A percentile compares a stretch with the other conserved stretches of the same genome.
Conservation (phyloP, 2,329 filamentous ascomycete genomes). For the Triangularia verruculosa region DNA sequence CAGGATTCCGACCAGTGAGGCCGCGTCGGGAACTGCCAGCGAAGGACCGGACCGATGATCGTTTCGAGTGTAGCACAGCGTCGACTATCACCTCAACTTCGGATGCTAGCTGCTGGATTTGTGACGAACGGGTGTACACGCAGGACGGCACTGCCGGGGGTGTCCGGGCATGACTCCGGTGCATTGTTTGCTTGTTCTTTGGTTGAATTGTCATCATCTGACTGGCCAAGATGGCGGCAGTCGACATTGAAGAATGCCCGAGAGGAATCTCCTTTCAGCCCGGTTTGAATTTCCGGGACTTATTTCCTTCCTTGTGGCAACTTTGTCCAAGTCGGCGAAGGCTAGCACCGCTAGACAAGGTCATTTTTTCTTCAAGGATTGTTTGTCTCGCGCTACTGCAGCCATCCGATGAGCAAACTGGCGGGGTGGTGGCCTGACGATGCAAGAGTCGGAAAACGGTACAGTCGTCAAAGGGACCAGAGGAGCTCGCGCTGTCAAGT, state of each 20-base stretch:
- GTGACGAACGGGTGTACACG: background rate
- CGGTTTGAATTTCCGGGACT: background rate
- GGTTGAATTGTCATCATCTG: background rate
- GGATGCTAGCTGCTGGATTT: background rate
- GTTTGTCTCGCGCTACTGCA: background rate
- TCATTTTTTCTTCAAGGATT: background rate
- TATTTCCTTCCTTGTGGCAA: background rate
- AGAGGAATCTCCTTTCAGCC: background rate
- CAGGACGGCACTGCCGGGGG: background rate
- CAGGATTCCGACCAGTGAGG: constrained; percentile 52
- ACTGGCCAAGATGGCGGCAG: background rate
- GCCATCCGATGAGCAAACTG: background rate
- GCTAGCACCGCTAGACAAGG: background rate
- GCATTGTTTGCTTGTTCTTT: background rate
- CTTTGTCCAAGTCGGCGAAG: background rate
- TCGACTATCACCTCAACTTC: background rate
- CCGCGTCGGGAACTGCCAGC: constrained; percentile 43
- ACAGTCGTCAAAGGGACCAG: background rate
- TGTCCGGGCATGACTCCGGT: background rate
- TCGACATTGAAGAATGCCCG: background rate
- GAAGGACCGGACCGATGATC: constrained; percentile 39
- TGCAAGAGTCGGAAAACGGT: background rate
- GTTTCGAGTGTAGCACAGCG: constrained; percentile 39
- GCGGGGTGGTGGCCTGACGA: background rate
- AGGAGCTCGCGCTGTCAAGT: too few species aligned